phyloP scores from a whole-genome alignment of 2,329 filamentous ascomycete species.

The Aphanocladium album region DNA sequence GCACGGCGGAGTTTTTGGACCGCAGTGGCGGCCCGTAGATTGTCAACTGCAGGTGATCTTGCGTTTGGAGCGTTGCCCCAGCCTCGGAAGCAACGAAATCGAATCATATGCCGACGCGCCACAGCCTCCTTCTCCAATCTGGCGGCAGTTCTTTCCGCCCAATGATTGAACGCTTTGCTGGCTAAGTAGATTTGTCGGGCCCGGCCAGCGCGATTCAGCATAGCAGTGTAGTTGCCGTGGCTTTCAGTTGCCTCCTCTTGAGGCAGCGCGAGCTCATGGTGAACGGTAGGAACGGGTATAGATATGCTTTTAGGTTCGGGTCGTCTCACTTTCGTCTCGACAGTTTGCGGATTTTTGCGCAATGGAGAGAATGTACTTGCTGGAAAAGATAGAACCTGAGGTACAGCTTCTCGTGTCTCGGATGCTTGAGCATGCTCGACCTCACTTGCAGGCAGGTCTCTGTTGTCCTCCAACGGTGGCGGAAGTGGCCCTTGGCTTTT shows the following conservation, averaged over 20 bases:
- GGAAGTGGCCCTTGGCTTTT: not conserved
- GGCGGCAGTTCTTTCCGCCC: conserved; percentile 60
- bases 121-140: conserved; percentile 61
- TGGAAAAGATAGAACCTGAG: not conserved
- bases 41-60: conserved; percentile 25
- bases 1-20: conserved; percentile 31
- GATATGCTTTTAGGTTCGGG: not conserved
- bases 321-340: not conserved
- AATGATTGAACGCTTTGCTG: conserved; percentile 40
- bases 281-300: not conserved
- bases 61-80: conserved; percentile 31
- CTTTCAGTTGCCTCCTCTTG: conserved; percentile 1
- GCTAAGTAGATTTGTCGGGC: conserved; percentile 61
- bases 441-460: not conserved
- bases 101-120: conserved; percentile 65
- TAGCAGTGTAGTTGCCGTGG: not conserved
- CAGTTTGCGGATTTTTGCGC: not conserved
- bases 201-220: conserved; percentile 50
- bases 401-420: too few species aligned
- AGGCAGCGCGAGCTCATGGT: not conserved
- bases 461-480: not conserved
- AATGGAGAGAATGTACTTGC: not conserved
- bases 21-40: conserved; percentile 25
- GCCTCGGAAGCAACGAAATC: conserved; percentile 40
- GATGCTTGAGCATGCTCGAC: not conserved